These are phyloP conservation scores for Yamagishiella unicocca DNA, from an alignment of 139 green algal species.

Conservation along the genomic window DNA sequence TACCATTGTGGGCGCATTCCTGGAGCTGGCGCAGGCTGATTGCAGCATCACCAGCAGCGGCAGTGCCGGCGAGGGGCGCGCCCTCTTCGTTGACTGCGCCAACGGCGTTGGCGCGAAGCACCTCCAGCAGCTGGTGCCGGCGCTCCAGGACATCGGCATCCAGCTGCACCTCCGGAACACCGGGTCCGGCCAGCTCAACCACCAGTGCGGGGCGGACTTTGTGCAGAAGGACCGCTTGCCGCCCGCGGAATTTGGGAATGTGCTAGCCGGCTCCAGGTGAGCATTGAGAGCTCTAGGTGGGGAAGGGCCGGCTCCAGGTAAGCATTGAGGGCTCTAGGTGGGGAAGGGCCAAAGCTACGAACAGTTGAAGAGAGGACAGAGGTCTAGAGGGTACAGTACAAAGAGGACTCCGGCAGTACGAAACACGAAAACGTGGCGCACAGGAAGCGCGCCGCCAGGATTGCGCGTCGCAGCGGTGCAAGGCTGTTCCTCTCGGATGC, in stretches of 20 bases:
- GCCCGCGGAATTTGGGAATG: slow-evolving; percentile 65
- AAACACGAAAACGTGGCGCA: too few species aligned
- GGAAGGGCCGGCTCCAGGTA: too few species aligned
- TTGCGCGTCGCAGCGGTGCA: too few species aligned
- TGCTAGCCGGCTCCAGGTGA: slow-evolving; percentile 41
- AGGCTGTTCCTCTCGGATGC: too few species aligned
- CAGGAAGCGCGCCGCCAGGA: too few species aligned
- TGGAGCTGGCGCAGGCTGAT: background rate
- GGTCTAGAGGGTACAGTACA: too few species aligned
- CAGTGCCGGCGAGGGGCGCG: background rate
- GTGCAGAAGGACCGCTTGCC: slow-evolving; percentile 92
- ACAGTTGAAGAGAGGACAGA: too few species aligned
- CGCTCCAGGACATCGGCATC: slow-evolving; percentile 60
- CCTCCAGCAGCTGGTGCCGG: slow-evolving; percentile 63
- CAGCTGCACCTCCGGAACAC: slow-evolving; percentile 71
- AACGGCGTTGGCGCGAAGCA: slow-evolving; percentile 93
- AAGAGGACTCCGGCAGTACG: too few species aligned
- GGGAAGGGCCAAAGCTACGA: too few species aligned
- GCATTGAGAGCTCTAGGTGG: too few species aligned
- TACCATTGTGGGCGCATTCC: slow-evolving; percentile 68
- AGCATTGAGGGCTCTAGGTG: too few species aligned
- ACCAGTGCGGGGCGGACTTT: slow-evolving; percentile 92
- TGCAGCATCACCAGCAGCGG: background rate
- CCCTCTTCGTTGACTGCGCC: slow-evolving; percentile 91
- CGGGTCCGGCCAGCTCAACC: slow-evolving; percentile 80